Base-by-base conservation (phyloP, 495 filamentous ascomycete genomes). In the Cetradonia linearis region DNA sequence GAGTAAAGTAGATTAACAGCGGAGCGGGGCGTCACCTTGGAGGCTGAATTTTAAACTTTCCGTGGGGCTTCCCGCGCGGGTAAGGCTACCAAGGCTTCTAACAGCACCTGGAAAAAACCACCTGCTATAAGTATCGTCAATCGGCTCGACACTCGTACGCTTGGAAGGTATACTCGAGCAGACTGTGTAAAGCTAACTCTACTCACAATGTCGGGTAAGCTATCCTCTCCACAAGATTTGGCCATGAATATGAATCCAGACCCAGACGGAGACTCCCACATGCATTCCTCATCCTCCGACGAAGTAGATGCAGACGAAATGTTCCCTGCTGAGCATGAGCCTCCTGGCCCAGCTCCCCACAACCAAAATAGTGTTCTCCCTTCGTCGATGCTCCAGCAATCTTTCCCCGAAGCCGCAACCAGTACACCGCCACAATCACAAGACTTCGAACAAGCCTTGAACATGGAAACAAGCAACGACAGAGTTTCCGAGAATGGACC, bases 181-280 rank as follows among this genome's bases (percentile, higher is more conserved):
- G 25, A 50, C 30, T 7, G 1, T 31, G 8, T 8, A 16, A 2
- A 27, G 18, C 36, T 11, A 28, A 16, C 27, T 14, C 13, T 2
- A 13, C 28, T 9, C 14, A 50, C 4, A 25, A 54, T 54, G 50
- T 54, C 50, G 33, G 50, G 50, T 54, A 36, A 54, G 50, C n/a
- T 2, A 10, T 0, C 3, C 2, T 36, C n/a, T n/a, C 50, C 30
- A 34, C 49, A 5, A 3, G 6, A 54, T 6, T 11, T 5, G 18
- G 16, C 49, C 4, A n/a, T 3, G 13, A 53, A 36, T 2, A 5
- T 20, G 20, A 9, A 20, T 34, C 2, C 56, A 73, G 78, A 83
- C 62, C 69, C 64, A 58, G 80, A 82, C 70, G 78, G 79, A 13
- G 80, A 84, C 68, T 80, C 77, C 48, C 74, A 76, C 61, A 84